These are phyloP conservation scores for Lipomyces sp. DNA, from an alignment of 805 yeast species.

Conservation along the genomic window DNA sequence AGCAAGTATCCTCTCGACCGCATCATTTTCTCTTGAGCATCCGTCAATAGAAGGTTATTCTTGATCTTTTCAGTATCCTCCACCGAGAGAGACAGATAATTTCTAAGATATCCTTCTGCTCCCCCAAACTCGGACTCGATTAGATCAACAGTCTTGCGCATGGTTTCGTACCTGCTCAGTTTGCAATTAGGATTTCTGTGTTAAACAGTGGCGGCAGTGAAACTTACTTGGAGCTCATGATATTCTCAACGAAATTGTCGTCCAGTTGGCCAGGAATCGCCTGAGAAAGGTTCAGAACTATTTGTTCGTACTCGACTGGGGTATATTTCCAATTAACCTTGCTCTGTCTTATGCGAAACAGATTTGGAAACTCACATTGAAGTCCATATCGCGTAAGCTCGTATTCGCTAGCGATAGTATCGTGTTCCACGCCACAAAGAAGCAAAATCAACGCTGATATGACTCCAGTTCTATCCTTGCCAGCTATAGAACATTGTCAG, in stretches of 20 bases:
- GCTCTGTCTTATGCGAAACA: no score
- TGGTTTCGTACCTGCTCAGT: slow-evolving; percentile 1
- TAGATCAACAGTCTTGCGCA: not conserved
- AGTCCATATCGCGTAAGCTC: no score
- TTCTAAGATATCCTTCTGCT: slow-evolving; percentile 4
- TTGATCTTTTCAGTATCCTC: slow-evolving; percentile 4
- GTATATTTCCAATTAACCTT: no score
- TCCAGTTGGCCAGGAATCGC: no score
- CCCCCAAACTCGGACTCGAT: slow-evolving; percentile 31
- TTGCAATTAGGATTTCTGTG: no score
- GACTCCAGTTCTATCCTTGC: slow-evolving; percentile 81
- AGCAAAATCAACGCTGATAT: slow-evolving; percentile 63
- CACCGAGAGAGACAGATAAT: not conserved
- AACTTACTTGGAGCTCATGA: no score
- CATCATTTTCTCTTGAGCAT: not conserved
- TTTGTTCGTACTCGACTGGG: no score
- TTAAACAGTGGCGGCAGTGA: no score
- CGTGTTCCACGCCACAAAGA: slow-evolving; percentile 60
- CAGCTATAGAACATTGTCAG: slow-evolving; percentile 40
- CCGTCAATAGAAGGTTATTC: slow-evolving; percentile 1
- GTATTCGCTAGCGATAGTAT: slow-evolving; percentile 65
- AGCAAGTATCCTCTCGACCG: no score
- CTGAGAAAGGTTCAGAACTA: no score
- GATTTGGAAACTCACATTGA: no score
- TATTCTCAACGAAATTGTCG: no score